Evolutionary conservation across 2,329 filamentous ascomycete species (phyloP).

Genomic region (Penicillium brasilianum): DNA sequence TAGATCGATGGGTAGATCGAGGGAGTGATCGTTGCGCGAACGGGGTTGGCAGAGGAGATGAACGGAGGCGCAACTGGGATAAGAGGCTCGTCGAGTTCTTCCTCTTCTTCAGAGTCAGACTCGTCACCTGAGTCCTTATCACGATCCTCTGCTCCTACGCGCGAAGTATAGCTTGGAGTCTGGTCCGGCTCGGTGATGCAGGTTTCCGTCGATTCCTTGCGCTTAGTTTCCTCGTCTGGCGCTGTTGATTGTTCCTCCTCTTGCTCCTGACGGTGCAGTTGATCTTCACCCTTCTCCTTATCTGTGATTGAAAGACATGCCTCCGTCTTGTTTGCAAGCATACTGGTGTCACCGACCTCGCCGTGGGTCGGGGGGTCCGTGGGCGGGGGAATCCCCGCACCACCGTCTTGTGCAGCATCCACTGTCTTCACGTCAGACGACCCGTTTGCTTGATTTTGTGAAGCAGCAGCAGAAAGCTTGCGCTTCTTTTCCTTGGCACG

Average conservation of each 20-base stretch:
- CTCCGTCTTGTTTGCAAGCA: constrained; percentile 30
- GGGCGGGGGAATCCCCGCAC: constrained; percentile 15
- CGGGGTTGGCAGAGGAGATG: constrained; percentile 73
- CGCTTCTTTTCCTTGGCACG: constrained; percentile 26
- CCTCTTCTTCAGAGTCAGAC: constrained; percentile 40
- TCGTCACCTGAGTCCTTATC: constrained; percentile 19
- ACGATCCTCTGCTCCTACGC: constrained; percentile 30
- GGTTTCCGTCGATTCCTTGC: constrained; percentile 34
- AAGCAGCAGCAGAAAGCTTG: constrained; percentile 7
- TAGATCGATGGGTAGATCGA: constrained; percentile 81
- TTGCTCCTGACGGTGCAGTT: constrained; percentile 22
- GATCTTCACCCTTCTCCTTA: constrained; percentile 21
- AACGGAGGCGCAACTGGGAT: constrained; percentile 76
- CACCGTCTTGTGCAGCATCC: constrained; percentile 13
- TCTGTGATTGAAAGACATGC: constrained; percentile 31
- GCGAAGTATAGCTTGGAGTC: constrained; percentile 48
- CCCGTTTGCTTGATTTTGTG: neutral
- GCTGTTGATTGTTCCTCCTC: constrained; percentile 30
- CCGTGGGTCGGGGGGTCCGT: constrained; percentile 13
- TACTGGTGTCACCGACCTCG: constrained; percentile 13
- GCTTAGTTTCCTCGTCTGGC: constrained; percentile 29
- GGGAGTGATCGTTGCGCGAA: constrained; percentile 77
- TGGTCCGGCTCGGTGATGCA: constrained; percentile 37
- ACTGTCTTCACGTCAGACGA: constrained; percentile 10
- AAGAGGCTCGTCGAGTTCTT: constrained; percentile 59